Evolutionary conservation across 495 filamentous ascomycete species (phyloP), one percentile per base, ranked within the genome.

Genomic region (Neurospora cerealis): DNA sequence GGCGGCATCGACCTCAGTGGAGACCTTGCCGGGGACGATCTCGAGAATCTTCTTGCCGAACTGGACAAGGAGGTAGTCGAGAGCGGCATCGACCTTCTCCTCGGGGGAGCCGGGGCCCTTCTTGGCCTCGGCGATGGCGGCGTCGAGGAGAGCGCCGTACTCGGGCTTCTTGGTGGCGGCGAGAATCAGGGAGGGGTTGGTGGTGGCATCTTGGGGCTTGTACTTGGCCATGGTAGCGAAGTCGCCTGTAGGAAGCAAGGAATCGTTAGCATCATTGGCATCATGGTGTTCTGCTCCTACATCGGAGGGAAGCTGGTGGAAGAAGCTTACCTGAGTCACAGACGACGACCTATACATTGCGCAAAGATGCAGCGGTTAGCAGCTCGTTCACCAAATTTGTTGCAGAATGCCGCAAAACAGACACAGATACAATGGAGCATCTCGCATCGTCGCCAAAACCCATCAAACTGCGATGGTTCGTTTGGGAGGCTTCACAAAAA

Each of bases 121-220:
- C 90, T 97, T 98, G 80, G 93, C 96, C 82, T 94, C 92, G 74
- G 85, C 89, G 78, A 97, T 88, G 73, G 96, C 94, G 69, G 88
- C 85, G 79, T 99, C 95, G 79, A 98, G 95, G 73, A 99, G 87
- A 79, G 90, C 89, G 79, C 94, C 94, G 82, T 99, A 99, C 83
- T 97, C 95, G 81, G 92, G 81, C 89, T 98, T 99, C 89, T 99
- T 97, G 82, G 96, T 93, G 73, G 96, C 96, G 78, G 93, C 94
- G 81, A 99, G 90, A 84, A 99, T 98, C 80, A 99, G 88, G 75
- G 96, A 98, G 46, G 96, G 96, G 88, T 99, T 99, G 84, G 96
- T 99, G 81, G 95, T 98, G 79, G 95, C 96, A 92, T 99, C 96
- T 89, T 98, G 95, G 72, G 96, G 96, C 90, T 97, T 96, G 90